Conservation (phyloP, 768 basidiomycete genomes). For the Leucosporidium creatinivorum region DNA sequence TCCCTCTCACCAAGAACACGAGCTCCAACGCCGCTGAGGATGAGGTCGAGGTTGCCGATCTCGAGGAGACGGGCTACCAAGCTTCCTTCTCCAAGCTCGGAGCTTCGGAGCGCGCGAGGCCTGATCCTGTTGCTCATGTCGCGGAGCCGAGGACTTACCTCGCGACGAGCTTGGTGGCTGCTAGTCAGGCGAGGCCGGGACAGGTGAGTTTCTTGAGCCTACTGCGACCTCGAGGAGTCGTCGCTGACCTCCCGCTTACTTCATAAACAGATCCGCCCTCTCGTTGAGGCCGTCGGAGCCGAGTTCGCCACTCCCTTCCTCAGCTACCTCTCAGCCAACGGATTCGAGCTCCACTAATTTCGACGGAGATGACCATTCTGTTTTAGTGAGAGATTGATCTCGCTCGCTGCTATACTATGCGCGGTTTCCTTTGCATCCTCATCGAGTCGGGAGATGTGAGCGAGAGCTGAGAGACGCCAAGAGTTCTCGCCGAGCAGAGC, state of each 20-base stretch:
- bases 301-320: constrained; percentile 29
- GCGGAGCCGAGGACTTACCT: constrained; percentile 40
- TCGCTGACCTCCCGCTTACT: no score
- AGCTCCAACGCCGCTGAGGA: constrained; percentile 41
- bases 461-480: no score
- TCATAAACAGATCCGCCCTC: constrained; percentile 13
- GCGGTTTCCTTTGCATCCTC: no score
- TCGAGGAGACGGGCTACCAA: constrained; percentile 91
- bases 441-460: no score
- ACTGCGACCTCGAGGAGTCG: not conserved
- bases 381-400: no score
- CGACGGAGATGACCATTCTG: no score
- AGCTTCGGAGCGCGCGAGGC: constrained; percentile 53
- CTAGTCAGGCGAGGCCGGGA: constrained; percentile 26
- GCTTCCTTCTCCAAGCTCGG: constrained; percentile 87
- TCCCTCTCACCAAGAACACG: constrained; percentile 50
- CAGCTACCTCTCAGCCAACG: constrained; percentile 22
- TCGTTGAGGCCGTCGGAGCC: constrained; percentile 23
- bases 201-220: constrained; percentile 18
- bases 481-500: no score
- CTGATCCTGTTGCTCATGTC: constrained; percentile 51
- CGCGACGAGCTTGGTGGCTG: constrained; percentile 21
- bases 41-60: constrained; percentile 63
- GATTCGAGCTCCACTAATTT: constrained; percentile 4
- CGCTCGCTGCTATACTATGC: no score